phyloP scores from a whole-genome alignment of 2,329 filamentous ascomycete species.

The Fusarium albidum region DNA sequence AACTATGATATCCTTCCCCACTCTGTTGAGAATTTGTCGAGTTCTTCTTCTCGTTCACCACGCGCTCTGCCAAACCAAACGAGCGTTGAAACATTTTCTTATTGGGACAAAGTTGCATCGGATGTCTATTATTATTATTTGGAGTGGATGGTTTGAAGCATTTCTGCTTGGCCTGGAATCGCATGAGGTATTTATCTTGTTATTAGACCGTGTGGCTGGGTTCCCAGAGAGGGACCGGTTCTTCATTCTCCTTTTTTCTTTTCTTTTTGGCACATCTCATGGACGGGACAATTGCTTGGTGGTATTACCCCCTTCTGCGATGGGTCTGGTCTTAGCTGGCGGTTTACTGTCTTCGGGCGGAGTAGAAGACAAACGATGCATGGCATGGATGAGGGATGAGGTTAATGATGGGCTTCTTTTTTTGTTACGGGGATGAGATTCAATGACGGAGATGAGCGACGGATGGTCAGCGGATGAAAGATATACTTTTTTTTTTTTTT shows the following conservation, averaged over 20 bases:
- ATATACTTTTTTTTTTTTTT: too few relatives aligned
- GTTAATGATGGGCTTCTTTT: constrained; percentile 25
- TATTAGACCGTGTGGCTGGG: constrained; percentile 35
- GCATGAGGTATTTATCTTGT: constrained; percentile 29
- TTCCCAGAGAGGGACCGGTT: constrained; percentile 25
- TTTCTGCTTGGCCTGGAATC: constrained; percentile 17
- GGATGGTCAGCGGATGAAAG: constrained; percentile 20
- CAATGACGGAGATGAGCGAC: constrained; percentile 28
- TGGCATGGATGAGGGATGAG: constrained; percentile 28
- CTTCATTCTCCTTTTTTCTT: constrained; percentile 15
- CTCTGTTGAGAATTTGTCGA: constrained; percentile 26
- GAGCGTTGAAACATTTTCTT: constrained; percentile 23
- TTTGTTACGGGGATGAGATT: constrained; percentile 4
- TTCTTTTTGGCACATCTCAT: constrained; percentile 22
- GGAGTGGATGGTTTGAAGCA: constrained; percentile 32
- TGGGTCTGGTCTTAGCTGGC: constrained; percentile 8
- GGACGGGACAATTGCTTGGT: constrained; percentile 33
- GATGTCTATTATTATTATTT: constrained; percentile 11
- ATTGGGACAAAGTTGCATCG: constrained; percentile 26
- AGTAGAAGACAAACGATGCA: constrained; percentile 13
- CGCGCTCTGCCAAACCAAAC: constrained; percentile 29
- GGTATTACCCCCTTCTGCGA: constrained; percentile 15
- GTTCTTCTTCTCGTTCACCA: constrained; percentile 23
- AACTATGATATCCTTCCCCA: constrained; percentile 38
- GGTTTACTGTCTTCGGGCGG: constrained; percentile 1